Conservation (phyloP, 2,329 filamentous ascomycete species). For the Fusarium penzigii region DNA sequence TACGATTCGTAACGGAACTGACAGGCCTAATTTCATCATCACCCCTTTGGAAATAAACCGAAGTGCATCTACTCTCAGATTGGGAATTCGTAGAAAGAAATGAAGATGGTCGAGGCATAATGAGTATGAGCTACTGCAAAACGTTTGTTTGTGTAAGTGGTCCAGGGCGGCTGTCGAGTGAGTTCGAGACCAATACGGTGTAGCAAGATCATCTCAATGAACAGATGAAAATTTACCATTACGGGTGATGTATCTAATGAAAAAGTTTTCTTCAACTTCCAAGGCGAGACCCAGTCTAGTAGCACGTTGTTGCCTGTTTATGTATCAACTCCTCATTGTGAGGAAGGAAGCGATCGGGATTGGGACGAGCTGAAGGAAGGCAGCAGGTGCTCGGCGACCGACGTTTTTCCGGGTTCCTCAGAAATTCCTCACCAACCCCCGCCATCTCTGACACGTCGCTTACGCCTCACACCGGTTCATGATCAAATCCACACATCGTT, state of each 20-base stretch:
- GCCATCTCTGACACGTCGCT: slow-evolving; percentile 18
- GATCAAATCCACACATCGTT: slow-evolving; percentile 32
- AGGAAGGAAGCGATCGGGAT: background rate
- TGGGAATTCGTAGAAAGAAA: slow-evolving; percentile 7
- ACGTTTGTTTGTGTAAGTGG: background rate
- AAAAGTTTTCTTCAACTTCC: no score
- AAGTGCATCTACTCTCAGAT: slow-evolving; percentile 14
- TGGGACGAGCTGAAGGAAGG: background rate
- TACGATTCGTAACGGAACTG: slow-evolving; percentile 1
- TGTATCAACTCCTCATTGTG: no score
- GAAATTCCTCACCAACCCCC: slow-evolving; percentile 26
- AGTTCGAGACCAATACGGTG: background rate
- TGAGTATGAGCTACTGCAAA: background rate
- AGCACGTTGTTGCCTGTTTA: no score
- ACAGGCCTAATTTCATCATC: background rate
- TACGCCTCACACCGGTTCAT: slow-evolving; percentile 31
- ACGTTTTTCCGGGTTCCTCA: slow-evolving; percentile 22
- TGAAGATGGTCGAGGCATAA: slow-evolving; percentile 2
- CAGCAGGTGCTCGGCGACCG: slow-evolving; percentile 10
- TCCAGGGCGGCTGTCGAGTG: background rate
- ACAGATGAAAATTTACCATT: background rate
- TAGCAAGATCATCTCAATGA: background rate
- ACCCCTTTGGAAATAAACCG: slow-evolving; percentile 25
- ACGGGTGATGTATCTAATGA: no score
- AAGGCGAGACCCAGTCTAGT: no score